Conservation (phyloP, 495 filamentous ascomycete genomes). For the Xylaria acuta region DNA sequence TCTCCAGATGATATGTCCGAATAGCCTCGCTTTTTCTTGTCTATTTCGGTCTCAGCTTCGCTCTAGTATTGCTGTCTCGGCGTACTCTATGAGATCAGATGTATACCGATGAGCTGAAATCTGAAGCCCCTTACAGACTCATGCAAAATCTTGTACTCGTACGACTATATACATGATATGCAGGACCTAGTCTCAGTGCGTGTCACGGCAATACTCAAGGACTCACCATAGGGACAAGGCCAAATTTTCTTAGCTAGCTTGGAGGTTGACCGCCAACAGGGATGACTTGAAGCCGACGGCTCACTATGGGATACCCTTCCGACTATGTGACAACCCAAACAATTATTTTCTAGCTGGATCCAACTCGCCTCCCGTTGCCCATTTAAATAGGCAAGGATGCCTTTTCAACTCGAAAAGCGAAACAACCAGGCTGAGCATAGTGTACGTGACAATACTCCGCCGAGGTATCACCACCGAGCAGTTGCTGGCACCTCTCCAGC, state of each 20-base stretch:
- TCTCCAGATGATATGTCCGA: too few relatives aligned
- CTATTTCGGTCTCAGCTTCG: too few relatives aligned
- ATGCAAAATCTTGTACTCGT: too few relatives aligned
- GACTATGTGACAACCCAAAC: neutral
- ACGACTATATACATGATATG: too few relatives aligned
- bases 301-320: neutral
- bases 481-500: slow-evolving; percentile 11
- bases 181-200: too few relatives aligned
- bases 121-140: too few relatives aligned
- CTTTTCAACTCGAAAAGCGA: slow-evolving; percentile 23
- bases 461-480: slow-evolving; percentile 8
- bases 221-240: neutral
- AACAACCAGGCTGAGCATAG: slow-evolving; percentile 17
- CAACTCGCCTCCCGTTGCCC: neutral
- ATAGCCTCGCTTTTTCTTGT: too few relatives aligned
- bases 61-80: too few relatives aligned
- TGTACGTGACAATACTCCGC: slow-evolving; percentile 25
- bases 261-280: neutral
- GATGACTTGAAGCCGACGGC: neutral
- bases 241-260: neutral
- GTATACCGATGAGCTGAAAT: too few relatives aligned
- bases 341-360: neutral
- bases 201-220: neutral
- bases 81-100: neutral
- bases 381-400: neutral